Percentiles rank a stretch among this genome's conserved stretches.
These are phyloP conservation scores for Gyrodon lividus DNA, from an alignment of 768 basidiomycete genomes.

Conservation along the genomic window DNA sequence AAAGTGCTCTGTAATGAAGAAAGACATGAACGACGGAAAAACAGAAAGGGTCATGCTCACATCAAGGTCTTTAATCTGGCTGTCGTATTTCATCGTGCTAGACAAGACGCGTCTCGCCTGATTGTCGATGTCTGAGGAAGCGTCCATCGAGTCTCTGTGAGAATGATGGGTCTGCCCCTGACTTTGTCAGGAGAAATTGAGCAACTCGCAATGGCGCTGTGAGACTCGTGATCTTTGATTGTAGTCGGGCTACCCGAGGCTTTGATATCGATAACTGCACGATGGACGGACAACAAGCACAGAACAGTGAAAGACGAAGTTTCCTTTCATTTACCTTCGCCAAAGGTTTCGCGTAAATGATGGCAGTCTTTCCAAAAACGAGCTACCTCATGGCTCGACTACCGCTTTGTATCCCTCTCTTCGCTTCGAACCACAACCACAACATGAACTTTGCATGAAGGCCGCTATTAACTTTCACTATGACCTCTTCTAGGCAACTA, in stretches of 20 bases:
- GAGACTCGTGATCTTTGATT: slow-evolving; percentile 2
- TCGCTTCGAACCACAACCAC: neutral
- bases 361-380: neutral
- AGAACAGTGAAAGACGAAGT: neutral
- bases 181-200: neutral
- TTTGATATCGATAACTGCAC: slow-evolving; percentile 2
- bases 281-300: slow-evolving; percentile 4
- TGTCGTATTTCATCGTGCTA: slow-evolving; percentile 49
- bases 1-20: slow-evolving; percentile 50
- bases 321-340: neutral
- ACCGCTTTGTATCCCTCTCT: neutral
- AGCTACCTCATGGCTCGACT: neutral
- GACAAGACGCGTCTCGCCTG: slow-evolving; percentile 46
- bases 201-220: slow-evolving; percentile 13
- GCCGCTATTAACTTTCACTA: slow-evolving; percentile 4
- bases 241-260: neutral
- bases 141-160: slow-evolving; percentile 6
- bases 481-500: slow-evolving; percentile 29
- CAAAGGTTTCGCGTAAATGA: neutral
- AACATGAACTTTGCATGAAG: neutral
- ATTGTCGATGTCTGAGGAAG: slow-evolving; percentile 36
- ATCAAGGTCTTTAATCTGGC: slow-evolving; percentile 62
- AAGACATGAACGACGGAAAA: neutral
- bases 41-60: slow-evolving; percentile 26
- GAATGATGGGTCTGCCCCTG: slow-evolving; percentile 8